Percentiles rank a stretch among this genome's conserved stretches.
Evolutionary conservation across 2,329 filamentous ascomycete species (phyloP).

Genomic region (Pseudogymnoascus sp.): DNA sequence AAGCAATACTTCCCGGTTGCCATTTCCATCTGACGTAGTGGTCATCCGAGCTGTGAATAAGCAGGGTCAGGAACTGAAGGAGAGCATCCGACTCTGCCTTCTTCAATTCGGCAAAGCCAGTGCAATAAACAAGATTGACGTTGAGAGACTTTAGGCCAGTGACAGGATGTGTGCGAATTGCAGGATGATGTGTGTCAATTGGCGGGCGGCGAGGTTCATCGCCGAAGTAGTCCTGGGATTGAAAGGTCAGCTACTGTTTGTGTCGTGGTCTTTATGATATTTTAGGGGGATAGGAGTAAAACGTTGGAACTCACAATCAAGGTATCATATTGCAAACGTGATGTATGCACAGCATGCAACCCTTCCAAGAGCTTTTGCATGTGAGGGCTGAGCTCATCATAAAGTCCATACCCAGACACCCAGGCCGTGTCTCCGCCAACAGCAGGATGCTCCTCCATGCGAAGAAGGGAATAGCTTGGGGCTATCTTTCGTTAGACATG

Average conservation of each 20-base stretch:
- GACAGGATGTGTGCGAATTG: constrained; percentile 25
- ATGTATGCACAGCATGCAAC: constrained; percentile 19
- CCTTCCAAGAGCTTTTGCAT: constrained; percentile 18
- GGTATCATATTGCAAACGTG: constrained; percentile 18
- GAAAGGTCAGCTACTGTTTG: constrained; percentile 12
- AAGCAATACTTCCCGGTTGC: constrained; percentile 19
- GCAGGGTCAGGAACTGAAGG: constrained; percentile 19
- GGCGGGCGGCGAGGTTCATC: constrained; percentile 22
- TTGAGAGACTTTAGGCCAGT: constrained; percentile 22
- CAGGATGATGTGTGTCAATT: constrained; percentile 24
- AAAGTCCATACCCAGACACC: constrained; percentile 19
- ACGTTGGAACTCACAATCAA: not conserved
- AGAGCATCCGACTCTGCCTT: constrained; percentile 20
- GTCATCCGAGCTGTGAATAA: constrained; percentile 22
- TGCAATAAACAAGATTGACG: constrained; percentile 18
- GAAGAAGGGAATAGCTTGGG: constrained; percentile 9
- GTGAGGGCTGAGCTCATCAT: constrained; percentile 17
- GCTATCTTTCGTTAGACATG: not conserved
- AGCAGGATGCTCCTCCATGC: constrained; percentile 10
- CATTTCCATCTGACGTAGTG: constrained; percentile 24
- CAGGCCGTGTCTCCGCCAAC: constrained; percentile 11
- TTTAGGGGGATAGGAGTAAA: not conserved
- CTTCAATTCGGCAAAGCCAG: constrained; percentile 22
- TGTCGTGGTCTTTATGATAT: not conserved
- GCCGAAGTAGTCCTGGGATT: constrained; percentile 16